A percentile compares a stretch with the other conserved stretches of the same genome.
Evolutionary conservation across 148 eudicot species (phyloP).

Genomic region (Persicaria maculosa): DNA sequence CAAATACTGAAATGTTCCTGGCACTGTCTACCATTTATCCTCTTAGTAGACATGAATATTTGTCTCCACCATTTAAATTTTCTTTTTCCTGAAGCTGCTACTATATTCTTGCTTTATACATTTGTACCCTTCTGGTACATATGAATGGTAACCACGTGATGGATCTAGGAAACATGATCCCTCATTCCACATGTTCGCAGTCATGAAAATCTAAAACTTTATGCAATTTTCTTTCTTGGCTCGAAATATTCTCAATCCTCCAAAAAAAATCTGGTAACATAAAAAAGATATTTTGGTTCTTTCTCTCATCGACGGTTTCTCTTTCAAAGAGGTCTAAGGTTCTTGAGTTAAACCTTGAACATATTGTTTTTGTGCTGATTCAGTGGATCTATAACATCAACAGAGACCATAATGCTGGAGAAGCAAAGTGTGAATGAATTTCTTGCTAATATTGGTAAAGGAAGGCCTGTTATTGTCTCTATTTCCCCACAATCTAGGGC

Average conservation of each 20-base stretch:
- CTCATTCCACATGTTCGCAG: neutral
- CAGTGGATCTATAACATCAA: slow-evolving; percentile 98
- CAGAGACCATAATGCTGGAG: slow-evolving; percentile 98
- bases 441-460: slow-evolving; percentile 53
- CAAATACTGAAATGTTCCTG: neutral
- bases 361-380: slow-evolving; percentile 20
- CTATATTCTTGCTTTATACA: neutral
- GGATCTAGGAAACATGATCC: neutral
- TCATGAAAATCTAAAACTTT: neutral
- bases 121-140: neutral
- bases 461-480: slow-evolving; percentile 78
- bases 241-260: neutral
- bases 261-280: neutral
- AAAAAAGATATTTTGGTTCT: neutral
- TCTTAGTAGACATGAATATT: neutral
- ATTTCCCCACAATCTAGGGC: slow-evolving; percentile 96
- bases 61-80: neutral
- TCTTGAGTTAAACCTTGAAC: slow-evolving; percentile 2
- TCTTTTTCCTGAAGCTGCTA: neutral
- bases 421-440: slow-evolving; percentile 97
- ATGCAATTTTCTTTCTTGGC: neutral
- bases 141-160: neutral
- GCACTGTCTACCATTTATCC: neutral
- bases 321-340: neutral
- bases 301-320: neutral